phyloP scores from a whole-genome alignment of 2,329 filamentous ascomycete genomes.

The Trichoderma asperellum region DNA sequence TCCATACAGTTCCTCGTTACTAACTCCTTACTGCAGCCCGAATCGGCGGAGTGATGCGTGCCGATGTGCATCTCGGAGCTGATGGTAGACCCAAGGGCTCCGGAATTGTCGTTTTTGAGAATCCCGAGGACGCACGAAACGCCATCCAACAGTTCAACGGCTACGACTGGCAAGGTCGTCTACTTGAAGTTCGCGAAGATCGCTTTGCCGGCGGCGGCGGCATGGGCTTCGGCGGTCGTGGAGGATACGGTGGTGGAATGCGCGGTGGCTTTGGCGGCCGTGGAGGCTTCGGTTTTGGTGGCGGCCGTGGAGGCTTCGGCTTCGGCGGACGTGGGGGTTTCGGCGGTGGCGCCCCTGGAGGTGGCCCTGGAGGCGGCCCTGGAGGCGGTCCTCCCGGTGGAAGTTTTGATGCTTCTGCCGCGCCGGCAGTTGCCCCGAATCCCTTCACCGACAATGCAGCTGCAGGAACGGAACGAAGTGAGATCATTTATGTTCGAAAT shows the following conservation, averaged over 20 bases:
- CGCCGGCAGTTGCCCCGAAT: constrained; percentile 67
- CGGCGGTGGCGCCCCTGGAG: constrained; percentile 47
- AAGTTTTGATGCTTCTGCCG: constrained; percentile 54
- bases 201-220: constrained; percentile 74
- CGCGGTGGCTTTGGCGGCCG: constrained; percentile 57
- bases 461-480: constrained; percentile 79
- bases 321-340: constrained; percentile 58
- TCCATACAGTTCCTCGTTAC: not conserved
- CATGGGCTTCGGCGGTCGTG: constrained; percentile 60
- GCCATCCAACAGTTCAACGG: constrained; percentile 98
- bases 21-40: constrained; percentile 45
- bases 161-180: constrained; percentile 95
- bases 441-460: constrained; percentile 93
- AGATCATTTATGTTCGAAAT: constrained; percentile 94
- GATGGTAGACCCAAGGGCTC: constrained; percentile 96
- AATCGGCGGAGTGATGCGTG: constrained; percentile 83
- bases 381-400: constrained; percentile 37
- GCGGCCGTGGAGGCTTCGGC: constrained; percentile 61
- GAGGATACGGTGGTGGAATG: constrained; percentile 62
- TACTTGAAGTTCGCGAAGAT: constrained; percentile 93
- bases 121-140: constrained; percentile 89
- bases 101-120: constrained; percentile 96
- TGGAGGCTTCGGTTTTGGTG: constrained; percentile 49
- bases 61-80: constrained; percentile 89
- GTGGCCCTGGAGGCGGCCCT: constrained; percentile 38